These are phyloP conservation scores for Schoenoplectus tabernaemontani DNA, from an alignment of 202 grass and related monocot species.

Conservation along the genomic window DNA sequence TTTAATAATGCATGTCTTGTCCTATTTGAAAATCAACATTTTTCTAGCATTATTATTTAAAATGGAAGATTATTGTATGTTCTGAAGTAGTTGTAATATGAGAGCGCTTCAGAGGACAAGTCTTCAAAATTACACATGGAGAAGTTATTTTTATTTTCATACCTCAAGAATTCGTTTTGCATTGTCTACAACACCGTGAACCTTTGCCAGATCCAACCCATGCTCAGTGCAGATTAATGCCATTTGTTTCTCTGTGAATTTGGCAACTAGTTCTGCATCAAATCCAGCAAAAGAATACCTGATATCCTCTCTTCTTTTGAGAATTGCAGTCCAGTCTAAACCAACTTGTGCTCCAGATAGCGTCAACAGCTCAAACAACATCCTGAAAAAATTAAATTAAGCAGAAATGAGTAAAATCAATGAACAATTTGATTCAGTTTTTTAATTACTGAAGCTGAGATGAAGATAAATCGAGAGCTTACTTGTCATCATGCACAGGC, in stretches of 20 bases:
- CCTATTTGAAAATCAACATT: background rate
- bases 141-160: background rate
- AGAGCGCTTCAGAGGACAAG: background rate
- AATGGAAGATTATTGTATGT: background rate
- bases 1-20: background rate
- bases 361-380: constrained; percentile 81
- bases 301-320: constrained; percentile 71
- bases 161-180: constrained; percentile 79
- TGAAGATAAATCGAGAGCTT: constrained; percentile 3
- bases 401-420: background rate
- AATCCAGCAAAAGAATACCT: constrained; percentile 82
- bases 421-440: background rate
- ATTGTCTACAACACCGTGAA: constrained; percentile 72
- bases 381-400: constrained; percentile 28
- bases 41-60: background rate
- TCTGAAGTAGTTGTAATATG: background rate
- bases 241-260: constrained; percentile 83
- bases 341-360: constrained; percentile 85
- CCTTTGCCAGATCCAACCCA: constrained; percentile 56
- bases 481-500: constrained; percentile 78
- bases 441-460: background rate
- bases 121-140: background rate
- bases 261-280: constrained; percentile 54
- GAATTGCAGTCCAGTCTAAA: constrained; percentile 82
- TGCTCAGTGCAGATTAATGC: constrained; percentile 50